Evolutionary conservation across 2,329 filamentous ascomycete species (phyloP), one percentile per base, ranked within the genome.

Genomic region (Cordyceps pruinosa): DNA sequence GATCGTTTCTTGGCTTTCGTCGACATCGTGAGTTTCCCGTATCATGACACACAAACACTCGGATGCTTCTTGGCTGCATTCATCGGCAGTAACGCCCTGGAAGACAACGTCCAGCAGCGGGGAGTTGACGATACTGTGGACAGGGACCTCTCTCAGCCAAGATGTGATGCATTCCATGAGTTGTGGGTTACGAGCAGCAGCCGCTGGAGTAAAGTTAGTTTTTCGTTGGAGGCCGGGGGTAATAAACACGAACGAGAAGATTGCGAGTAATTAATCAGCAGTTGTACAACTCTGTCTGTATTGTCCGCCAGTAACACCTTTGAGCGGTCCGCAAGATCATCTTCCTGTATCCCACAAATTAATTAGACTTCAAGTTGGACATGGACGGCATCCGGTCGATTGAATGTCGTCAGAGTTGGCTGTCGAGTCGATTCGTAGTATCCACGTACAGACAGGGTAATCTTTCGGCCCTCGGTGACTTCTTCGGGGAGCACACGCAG

Each of bases 401-500:
- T 50, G 35, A 45, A 45, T 30, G 57, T 44, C 50, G 44, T 48
- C 49, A 37, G 35, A 45, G 17, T 44, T 32, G 65, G 21, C 42
- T 41, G 51, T 50, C 44, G 56, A 25, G 41, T 58, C 51, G 51
- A 45, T 23, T 68, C 75, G 65, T 72, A 78, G 77, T 79, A 78
- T 87, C 85, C 82, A 93, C 90, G 79, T 94, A 96, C 92, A 84
- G 90, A 92, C 77, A 99, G 83, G 81, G 91, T 96, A 82, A 99
- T 97, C 79, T 97, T 99, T 76, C 94, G 90, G 77, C 94, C 94
- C 81, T 99, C 93, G 66, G 90, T 97, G 69, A 99, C 94, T 82
- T 99, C 94, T 80, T 99, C 94, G 57, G 94, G 94, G 63, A 99
- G 85, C 67, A 99, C 92, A 73, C 90, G 91, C 63, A 99, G 81